Percentiles rank a stretch among this genome's conserved stretches.
These are phyloP conservation scores for Penicillium psychrofluorescens DNA, from an alignment of 495 filamentous ascomycete genomes.

Conservation along the genomic window DNA sequence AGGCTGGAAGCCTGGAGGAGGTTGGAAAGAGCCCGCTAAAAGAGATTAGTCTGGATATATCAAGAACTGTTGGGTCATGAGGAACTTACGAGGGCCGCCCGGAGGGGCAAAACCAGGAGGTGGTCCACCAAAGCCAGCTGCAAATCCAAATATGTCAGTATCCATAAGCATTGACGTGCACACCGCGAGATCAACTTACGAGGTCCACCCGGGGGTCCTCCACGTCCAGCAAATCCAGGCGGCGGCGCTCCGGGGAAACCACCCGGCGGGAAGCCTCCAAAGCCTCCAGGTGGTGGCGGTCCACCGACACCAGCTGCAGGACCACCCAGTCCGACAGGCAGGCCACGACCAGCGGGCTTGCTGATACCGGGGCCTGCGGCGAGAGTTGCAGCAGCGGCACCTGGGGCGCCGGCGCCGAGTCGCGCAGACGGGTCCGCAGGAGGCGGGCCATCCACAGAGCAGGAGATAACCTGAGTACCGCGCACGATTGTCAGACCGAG, in stretches of 20 bases:
- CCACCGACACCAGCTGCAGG: slow-evolving; percentile 87
- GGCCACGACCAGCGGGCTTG: slow-evolving; percentile 84
- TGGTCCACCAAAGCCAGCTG: slow-evolving; percentile 50
- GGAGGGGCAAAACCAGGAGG: slow-evolving; percentile 58
- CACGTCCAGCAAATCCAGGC: slow-evolving; percentile 71
- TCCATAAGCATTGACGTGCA: background rate
- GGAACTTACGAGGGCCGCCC: slow-evolving; percentile 52
- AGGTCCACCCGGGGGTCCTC: slow-evolving; percentile 53
- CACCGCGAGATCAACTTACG: slow-evolving; percentile 41
- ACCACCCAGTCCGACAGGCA: slow-evolving; percentile 80
- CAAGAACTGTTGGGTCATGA: background rate
- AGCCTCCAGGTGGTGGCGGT: slow-evolving; percentile 56
- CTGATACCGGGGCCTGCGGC: slow-evolving; percentile 83
- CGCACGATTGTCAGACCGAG: slow-evolving; percentile 92
- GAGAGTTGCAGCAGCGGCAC: slow-evolving; percentile 59
- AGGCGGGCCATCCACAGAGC: slow-evolving; percentile 94
- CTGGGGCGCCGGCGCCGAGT: slow-evolving; percentile 69
- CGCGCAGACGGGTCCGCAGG: slow-evolving; percentile 88
- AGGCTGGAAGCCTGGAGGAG: slow-evolving; percentile 64
- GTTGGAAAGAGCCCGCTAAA: slow-evolving; percentile 54
- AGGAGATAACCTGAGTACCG: slow-evolving; percentile 85
- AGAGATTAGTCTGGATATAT: slow-evolving; percentile 11
- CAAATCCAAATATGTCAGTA: slow-evolving; percentile 4
- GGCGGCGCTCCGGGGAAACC: slow-evolving; percentile 62
- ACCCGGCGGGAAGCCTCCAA: slow-evolving; percentile 54